Percentiles rank a stretch among this genome's conserved stretches.
Conservation (phyloP, 2,329 filamentous ascomycete species). For the Pseudogymnoascus verrucosus region DNA sequence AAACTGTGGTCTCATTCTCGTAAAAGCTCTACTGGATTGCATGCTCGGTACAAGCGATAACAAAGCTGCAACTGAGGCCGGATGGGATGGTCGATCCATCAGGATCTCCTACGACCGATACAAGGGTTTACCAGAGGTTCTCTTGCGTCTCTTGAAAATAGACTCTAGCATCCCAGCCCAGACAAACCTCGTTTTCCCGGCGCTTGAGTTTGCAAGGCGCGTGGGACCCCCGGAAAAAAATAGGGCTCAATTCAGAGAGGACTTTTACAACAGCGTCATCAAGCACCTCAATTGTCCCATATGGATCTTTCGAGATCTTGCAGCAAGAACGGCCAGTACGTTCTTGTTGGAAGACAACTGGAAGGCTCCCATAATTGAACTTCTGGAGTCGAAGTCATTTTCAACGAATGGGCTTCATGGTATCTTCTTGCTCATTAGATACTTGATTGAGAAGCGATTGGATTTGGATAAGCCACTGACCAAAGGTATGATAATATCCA, state of each 20-base stretch:
- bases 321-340: conserved; percentile 62
- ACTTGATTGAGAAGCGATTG: conserved; percentile 45
- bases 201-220: conserved; percentile 70
- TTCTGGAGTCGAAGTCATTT: conserved; percentile 21
- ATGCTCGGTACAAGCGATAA: conserved; percentile 69
- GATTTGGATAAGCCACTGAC: conserved; percentile 39
- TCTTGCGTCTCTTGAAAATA: conserved; percentile 51
- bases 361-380: conserved; percentile 33
- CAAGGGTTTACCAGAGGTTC: conserved; percentile 53
- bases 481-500: conserved; percentile 28
- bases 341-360: conserved; percentile 48
- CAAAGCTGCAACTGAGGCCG: conserved; percentile 52
- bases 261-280: conserved; percentile 50
- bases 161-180: conserved; percentile 18
- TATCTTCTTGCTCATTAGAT: conserved; percentile 46
- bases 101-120: conserved; percentile 65
- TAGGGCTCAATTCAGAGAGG: conserved; percentile 35
- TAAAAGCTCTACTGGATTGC: conserved; percentile 75
- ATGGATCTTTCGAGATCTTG: conserved; percentile 78
- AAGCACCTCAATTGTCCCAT: conserved; percentile 59
- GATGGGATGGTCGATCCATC: conserved; percentile 56
- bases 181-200: conserved; percentile 55
- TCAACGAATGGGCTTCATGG: conserved; percentile 52
- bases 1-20: conserved; percentile 84
- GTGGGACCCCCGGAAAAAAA: conserved; percentile 52